phyloP scores from a whole-genome alignment of 2,329 filamentous ascomycete genomes.

The Arthrobotrys musiformis region DNA sequence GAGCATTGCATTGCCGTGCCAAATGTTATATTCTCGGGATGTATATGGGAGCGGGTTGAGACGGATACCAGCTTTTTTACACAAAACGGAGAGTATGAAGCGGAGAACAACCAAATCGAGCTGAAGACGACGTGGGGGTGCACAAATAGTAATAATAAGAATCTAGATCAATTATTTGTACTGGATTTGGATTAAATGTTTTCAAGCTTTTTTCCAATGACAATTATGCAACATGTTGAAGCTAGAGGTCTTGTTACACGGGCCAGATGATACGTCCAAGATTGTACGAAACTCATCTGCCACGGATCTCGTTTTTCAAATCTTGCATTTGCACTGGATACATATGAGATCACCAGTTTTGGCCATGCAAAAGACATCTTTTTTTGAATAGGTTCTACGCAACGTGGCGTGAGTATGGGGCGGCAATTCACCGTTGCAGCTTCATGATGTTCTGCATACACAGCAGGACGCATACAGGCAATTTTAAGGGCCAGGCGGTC shows the following conservation, averaged over 20 bases:
- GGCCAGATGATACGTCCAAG: slow-evolving; percentile 8
- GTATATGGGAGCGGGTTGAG: slow-evolving; percentile 28
- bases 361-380: background rate
- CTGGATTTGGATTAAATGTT: background rate
- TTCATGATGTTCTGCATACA: slow-evolving; percentile 53
- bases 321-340: background rate
- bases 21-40: slow-evolving; percentile 7
- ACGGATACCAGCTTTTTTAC: slow-evolving; percentile 27
- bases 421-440: slow-evolving; percentile 40
- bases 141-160: background rate
- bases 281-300: background rate
- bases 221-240: background rate
- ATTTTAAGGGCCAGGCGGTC: slow-evolving; percentile 19
- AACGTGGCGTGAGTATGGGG: slow-evolving; percentile 1
- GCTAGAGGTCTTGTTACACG: slow-evolving; percentile 13
- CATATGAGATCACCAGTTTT: slow-evolving; percentile 13
- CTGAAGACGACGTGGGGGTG: slow-evolving; percentile 21
- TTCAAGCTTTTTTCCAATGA: no score
- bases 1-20: slow-evolving; percentile 39
- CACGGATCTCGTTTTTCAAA: slow-evolving; percentile 3
- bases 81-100: slow-evolving; percentile 10
- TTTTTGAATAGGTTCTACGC: background rate
- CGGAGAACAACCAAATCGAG: slow-evolving; percentile 1
- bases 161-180: background rate
- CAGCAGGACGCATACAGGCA: slow-evolving; percentile 10